Percentiles rank a stretch among this genome's conserved stretches.
Conservation (phyloP, 1,284 basidiomycete genomes). For the Trichosporon sp. region DNA sequence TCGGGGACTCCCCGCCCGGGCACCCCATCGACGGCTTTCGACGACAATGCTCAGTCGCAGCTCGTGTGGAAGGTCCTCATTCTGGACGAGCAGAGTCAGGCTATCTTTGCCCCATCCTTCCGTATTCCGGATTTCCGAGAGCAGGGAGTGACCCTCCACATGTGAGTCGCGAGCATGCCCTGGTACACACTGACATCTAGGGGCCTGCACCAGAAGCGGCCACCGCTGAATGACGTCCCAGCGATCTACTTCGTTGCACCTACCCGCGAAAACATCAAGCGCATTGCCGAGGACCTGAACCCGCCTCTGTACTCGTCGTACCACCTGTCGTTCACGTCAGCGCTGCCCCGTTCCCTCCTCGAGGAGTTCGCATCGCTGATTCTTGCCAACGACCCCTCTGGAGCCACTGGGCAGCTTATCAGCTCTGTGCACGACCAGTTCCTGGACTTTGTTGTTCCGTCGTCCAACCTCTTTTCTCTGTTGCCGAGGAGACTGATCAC, state of each 20-base stretch:
- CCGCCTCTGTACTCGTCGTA: constrained; percentile 86
- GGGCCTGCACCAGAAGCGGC: constrained; percentile 84
- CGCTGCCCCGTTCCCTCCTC: constrained; percentile 76
- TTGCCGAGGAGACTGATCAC: constrained; percentile 55
- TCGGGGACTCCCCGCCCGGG: constrained; percentile 36
- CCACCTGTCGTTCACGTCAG: constrained; percentile 92
- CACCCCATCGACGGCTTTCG: constrained; percentile 33
- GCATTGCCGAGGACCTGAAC: constrained; percentile 80
- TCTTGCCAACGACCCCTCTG: constrained; percentile 60
- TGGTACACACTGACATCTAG: constrained; percentile 50
- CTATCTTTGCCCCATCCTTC: constrained; percentile 89
- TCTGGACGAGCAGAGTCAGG: constrained; percentile 91
- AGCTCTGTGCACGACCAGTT: constrained; percentile 87
- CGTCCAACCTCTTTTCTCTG: constrained; percentile 89
- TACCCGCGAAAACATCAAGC: constrained; percentile 74
- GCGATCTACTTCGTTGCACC: constrained; percentile 96
- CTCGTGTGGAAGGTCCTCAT: constrained; percentile 96
- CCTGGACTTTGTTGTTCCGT: constrained; percentile 92
- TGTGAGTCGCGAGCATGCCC: constrained; percentile 58
- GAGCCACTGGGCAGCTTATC: constrained; percentile 73
- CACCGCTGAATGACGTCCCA: constrained; percentile 88
- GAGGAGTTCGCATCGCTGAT: constrained; percentile 91
- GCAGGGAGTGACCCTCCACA: constrained; percentile 93
- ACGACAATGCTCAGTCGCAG: constrained; percentile 56
- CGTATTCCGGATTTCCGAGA: constrained; percentile 95